Evolutionary conservation across 2,329 filamentous ascomycete genomes (phyloP).

Genomic region (Colletotrichum kahawae): DNA sequence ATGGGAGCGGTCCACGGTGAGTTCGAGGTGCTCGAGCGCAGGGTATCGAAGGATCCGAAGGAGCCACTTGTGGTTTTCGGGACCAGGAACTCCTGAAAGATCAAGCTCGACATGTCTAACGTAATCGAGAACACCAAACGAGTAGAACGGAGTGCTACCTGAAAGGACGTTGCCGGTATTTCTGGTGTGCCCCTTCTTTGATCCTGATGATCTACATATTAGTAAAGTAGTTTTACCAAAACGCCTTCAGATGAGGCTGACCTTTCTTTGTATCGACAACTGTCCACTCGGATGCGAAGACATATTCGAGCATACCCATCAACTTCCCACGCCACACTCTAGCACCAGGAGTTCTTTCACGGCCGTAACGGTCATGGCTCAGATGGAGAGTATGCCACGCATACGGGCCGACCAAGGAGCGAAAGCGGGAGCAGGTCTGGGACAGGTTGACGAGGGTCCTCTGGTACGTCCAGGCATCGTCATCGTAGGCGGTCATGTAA

Average conservation of each 20-base stretch:
- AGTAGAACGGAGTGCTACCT: neutral
- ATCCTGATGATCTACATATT: neutral
- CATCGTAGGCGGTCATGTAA: neutral
- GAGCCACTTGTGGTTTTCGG: neutral
- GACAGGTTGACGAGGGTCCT: neutral
- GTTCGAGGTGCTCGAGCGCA: neutral
- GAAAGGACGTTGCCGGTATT: neutral
- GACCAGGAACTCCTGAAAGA: neutral
- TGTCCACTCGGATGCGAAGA: neutral
- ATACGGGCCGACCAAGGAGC: neutral
- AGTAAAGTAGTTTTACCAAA: neutral
- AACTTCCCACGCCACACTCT: neutral
- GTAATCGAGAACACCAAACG: neutral
- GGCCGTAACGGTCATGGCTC: neutral
- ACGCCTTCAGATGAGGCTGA: neutral
- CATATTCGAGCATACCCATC: neutral
- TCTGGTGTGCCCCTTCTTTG: neutral
- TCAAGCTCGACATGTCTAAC: neutral
- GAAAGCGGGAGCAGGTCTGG: neutral
- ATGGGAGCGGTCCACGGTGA: neutral
- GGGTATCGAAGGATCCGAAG: neutral
- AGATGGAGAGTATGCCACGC: neutral
- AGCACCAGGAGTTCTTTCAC: neutral
- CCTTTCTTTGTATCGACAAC: neutral
- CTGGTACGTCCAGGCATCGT: neutral